phyloP scores from a whole-genome alignment of 805 yeast genomes.

The Ogataea degrootiae region DNA sequence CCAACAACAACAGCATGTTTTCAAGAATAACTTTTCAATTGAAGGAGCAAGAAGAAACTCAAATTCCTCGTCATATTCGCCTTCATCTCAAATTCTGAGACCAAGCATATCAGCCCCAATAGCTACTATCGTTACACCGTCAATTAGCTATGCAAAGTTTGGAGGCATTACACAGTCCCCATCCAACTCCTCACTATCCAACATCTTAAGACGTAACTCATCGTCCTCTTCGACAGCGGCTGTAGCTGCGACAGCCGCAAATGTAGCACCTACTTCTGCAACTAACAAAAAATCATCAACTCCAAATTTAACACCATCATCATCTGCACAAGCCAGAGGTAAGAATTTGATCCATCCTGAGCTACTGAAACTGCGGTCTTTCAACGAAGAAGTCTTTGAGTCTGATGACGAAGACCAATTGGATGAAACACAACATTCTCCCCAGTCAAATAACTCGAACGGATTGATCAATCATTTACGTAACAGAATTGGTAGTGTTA shows the following conservation, averaged over 20 bases:
- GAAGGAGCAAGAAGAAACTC: constrained; percentile 17
- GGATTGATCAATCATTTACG: too few species aligned
- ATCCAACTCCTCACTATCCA: constrained; percentile 17
- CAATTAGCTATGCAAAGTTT: constrained; percentile 19
- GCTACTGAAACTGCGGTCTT: constrained; percentile 26
- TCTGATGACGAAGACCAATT: constrained; percentile 30
- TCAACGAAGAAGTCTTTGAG: constrained; percentile 29
- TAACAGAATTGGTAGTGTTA: too few species aligned
- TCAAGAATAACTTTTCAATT: constrained; percentile 13
- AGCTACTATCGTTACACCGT: constrained; percentile 21
- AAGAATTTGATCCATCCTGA: constrained; percentile 17
- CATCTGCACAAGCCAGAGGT: background rate
- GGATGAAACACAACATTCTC: constrained; percentile 7
- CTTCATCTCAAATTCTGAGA: constrained; percentile 19
- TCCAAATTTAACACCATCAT: background rate
- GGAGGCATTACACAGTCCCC: constrained; percentile 15
- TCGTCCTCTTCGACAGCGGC: constrained; percentile 8
- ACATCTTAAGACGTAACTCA: constrained; percentile 12
- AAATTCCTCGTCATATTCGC: constrained; percentile 21
- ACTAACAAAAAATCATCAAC: background rate
- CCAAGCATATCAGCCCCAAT: constrained; percentile 9
- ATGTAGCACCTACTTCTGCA: background rate
- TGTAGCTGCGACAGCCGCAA: constrained; percentile 5
- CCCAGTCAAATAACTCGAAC: too few species aligned
- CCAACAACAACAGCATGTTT: constrained; percentile 5